Evolutionary conservation across 495 filamentous ascomycete species (phyloP), one percentile per base, ranked within the genome.

Genomic region (Daldinia grandis): DNA sequence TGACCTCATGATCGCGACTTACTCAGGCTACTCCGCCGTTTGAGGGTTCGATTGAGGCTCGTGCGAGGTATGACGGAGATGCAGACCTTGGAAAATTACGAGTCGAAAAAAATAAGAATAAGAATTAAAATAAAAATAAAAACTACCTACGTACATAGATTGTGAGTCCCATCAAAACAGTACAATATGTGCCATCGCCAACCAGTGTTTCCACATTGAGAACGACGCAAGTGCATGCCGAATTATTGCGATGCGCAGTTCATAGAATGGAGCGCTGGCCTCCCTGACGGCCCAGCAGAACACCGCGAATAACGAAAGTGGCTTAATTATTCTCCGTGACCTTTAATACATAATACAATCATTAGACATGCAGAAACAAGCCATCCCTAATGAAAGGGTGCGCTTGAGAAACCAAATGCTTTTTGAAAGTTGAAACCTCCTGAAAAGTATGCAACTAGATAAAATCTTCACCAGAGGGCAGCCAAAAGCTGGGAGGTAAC

Each of bases 11-110:
- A 66, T 44, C 61, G 62, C 53, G 51, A 66, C 19, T 35, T 35
- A 35, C 12, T 35, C 12, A 35, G 33, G 33, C 0, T 53, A 59
- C 60, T 49, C 37, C 49, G 65, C 37, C 64, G 54, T 60, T 53
- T 64, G 51, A 35, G 38, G 54, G 19, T 21, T 64, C 42, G 64
- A 68, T 62, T 73, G 70, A 73, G 70, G 70, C 70, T 73, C 62
- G 70, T 73, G 61, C 58, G 19, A 69, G 70, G 70, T 73, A 73
- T 73, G 70, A 73, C 70, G 61, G 66, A 53, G 56, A 59, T 65
- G 64, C 59, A 67, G 42, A 38, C 54, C 49, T 31, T 64, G 64
- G 59, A 67, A 42, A 50, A 47, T 58, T 37, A 57, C 19, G 14
- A 47, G 42, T 47, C 42, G 12, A 49, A 38, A 35, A 35, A 35